A percentile compares a stretch with the other conserved stretches of the same genome.
Conservation (phyloP, 257 asterid species). For the Fraxinus cuspidata region DNA sequence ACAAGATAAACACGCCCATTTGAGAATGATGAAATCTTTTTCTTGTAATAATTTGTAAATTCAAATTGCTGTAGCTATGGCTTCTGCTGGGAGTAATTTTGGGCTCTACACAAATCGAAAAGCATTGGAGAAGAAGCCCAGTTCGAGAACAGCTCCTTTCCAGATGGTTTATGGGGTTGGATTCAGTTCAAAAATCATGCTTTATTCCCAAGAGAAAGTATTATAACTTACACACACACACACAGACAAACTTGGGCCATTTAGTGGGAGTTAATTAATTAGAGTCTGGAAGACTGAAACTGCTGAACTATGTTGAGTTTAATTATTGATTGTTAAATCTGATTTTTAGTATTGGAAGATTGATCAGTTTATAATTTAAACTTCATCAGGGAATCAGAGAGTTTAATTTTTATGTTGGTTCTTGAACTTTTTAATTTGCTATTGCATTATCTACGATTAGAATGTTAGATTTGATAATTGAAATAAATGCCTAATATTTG, state of each 20-base stretch:
- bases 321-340: not conserved
- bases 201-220: constrained; percentile 56
- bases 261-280: not conserved
- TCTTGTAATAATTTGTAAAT: not conserved
- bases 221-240: no score
- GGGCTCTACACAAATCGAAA: constrained; percentile 49
- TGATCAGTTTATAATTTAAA: not conserved
- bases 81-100: constrained; percentile 57
- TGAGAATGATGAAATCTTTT: not conserved
- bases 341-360: constrained; percentile 2
- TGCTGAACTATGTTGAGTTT: constrained; percentile 15
- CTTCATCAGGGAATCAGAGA: not conserved
- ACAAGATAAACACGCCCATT: not conserved
- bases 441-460: constrained; percentile 17
- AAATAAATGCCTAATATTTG: constrained; percentile 7
- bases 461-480: constrained; percentile 20
- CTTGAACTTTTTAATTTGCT: not conserved
- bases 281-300: not conserved
- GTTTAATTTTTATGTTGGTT: not conserved
- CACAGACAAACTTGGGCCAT: not conserved
- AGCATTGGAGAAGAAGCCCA: constrained; percentile 54
- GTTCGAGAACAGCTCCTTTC: constrained; percentile 44
- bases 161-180: constrained; percentile 47
- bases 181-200: constrained; percentile 56
- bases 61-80: constrained; percentile 82